phyloP scores from a whole-genome alignment of 2,329 filamentous ascomycete genomes.

The Aspergillus flavus region DNA sequence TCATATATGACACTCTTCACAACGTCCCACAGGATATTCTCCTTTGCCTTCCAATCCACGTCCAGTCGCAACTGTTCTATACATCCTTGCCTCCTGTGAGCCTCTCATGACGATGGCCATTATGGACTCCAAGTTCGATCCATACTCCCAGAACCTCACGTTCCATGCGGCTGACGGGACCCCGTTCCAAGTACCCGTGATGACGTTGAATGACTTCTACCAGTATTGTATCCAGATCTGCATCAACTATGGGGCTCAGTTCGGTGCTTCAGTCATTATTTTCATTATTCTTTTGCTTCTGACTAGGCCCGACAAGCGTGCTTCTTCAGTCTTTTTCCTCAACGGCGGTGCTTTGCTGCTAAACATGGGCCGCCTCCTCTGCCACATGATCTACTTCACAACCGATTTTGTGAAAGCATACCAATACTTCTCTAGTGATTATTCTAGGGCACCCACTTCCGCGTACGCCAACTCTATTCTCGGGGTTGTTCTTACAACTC shows the following conservation, averaged over 20 bases:
- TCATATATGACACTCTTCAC: not conserved
- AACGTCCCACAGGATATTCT: constrained; percentile 5
- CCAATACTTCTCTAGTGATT: constrained; percentile 59
- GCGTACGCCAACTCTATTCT: constrained; percentile 53
- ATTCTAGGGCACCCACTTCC: constrained; percentile 47
- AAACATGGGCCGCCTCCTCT: constrained; percentile 58
- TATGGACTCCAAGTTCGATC: constrained; percentile 47
- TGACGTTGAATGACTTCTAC: constrained; percentile 48
- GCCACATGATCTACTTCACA: constrained; percentile 57
- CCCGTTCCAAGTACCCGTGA: constrained; percentile 45
- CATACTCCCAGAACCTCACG: constrained; percentile 55
- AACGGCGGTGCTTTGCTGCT: constrained; percentile 64
- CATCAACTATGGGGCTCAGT: constrained; percentile 70
- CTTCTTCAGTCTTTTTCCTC: constrained; percentile 65
- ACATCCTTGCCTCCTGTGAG: not conserved
- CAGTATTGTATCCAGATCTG: constrained; percentile 51
- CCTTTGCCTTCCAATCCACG: not conserved
- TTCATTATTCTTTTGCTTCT: constrained; percentile 68
- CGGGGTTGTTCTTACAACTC: constrained; percentile 51
- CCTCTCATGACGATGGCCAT: not conserved
- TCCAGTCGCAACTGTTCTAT: not conserved
- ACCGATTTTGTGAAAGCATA: constrained; percentile 66
- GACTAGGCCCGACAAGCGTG: constrained; percentile 67
- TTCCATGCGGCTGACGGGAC: constrained; percentile 50
- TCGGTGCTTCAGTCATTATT: constrained; percentile 69